Percentiles rank a stretch among this genome's conserved stretches.
Evolutionary conservation across 352 stramenopile genomes (phyloP).

Genomic region (Pelagophyceae sp.): DNA sequence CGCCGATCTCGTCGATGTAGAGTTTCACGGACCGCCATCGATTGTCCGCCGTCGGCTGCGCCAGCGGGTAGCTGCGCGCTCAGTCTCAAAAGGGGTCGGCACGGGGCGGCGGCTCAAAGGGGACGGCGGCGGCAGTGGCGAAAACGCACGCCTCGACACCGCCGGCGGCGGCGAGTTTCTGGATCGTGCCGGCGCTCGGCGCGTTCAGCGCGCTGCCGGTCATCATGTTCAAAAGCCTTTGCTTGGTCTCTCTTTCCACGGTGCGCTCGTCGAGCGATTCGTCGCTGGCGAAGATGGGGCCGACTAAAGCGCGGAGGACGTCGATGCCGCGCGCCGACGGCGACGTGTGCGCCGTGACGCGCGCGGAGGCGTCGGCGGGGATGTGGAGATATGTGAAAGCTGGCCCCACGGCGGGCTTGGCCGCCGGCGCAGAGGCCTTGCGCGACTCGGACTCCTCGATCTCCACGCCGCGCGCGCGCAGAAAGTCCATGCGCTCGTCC

Average conservation of each 20-base stretch:
- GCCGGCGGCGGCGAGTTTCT: neutral
- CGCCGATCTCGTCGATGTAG: slow-evolving; percentile 13
- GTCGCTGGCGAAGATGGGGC: neutral
- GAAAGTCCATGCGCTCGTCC: slow-evolving; percentile 9
- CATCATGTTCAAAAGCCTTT: neutral
- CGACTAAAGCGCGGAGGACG: neutral
- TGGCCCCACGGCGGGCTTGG: neutral
- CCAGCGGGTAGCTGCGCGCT: slow-evolving; percentile 8
- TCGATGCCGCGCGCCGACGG: neutral
- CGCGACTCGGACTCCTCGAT: neutral
- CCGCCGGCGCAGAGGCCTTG: neutral
- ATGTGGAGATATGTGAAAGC: neutral
- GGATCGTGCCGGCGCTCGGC: neutral
- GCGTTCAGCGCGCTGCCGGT: neutral
- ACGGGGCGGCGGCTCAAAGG: too few relatives aligned
- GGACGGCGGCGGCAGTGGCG: too few relatives aligned
- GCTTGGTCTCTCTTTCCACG: neutral
- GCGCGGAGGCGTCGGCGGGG: neutral
- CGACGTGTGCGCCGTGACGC: neutral
- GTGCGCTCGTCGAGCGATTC: neutral
- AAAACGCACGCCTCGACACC: slow-evolving; percentile 11
- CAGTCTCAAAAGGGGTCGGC: too few relatives aligned
- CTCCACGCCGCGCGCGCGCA: slow-evolving; percentile 7
- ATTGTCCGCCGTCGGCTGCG: neutral
- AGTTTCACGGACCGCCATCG: neutral